Percentiles rank a stretch among this genome's conserved stretches.
Evolutionary conservation across 1,139 yeast species (phyloP).

Genomic region (Blastobotrys raffinosifermentans): DNA sequence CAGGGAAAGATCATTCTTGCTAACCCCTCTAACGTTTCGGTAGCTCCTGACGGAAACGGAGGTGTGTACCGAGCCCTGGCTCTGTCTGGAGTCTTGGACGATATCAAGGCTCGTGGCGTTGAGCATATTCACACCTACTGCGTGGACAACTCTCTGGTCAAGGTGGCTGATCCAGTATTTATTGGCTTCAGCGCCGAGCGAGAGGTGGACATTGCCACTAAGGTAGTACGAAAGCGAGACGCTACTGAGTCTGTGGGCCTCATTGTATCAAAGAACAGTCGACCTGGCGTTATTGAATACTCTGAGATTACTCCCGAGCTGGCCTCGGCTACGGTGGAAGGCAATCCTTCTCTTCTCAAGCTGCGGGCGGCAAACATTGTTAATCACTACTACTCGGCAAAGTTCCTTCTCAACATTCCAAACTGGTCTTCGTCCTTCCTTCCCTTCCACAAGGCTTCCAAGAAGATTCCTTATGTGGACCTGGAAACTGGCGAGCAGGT

Average conservation of each 20-base stretch:
- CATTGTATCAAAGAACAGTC: conserved; percentile 58
- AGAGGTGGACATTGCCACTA: conserved; percentile 74
- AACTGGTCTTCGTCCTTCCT: conserved; percentile 64
- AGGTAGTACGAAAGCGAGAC: conserved; percentile 89
- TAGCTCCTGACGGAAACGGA: conserved; percentile 98
- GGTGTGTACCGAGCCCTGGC: conserved; percentile 85
- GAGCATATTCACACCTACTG: conserved; percentile 95
- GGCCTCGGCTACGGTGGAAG: conserved; percentile 54
- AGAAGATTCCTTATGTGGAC: conserved; percentile 70
- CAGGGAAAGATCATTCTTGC: conserved; percentile 72
- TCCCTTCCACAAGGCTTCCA: conserved; percentile 91
- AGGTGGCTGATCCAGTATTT: conserved; percentile 91
- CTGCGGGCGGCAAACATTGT: conserved; percentile 96
- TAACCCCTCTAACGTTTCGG: conserved; percentile 51
- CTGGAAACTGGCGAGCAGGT: conserved; percentile 41
- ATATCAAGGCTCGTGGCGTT: conserved; percentile 62
- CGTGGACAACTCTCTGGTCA: conserved; percentile 89
- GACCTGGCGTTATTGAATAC: conserved; percentile 92
- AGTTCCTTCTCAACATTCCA: conserved; percentile 55
- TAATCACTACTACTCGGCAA: conserved; percentile 88
- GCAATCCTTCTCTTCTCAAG: conserved; percentile 47
- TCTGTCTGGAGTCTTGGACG: conserved; percentile 59
- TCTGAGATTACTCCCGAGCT: conserved; percentile 78
- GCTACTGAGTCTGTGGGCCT: conserved; percentile 88
- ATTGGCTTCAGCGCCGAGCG: conserved; percentile 74